These are phyloP conservation scores for Moringa oleifera DNA, from an alignment of 345 rosid genomes.

Conservation along the genomic window DNA sequence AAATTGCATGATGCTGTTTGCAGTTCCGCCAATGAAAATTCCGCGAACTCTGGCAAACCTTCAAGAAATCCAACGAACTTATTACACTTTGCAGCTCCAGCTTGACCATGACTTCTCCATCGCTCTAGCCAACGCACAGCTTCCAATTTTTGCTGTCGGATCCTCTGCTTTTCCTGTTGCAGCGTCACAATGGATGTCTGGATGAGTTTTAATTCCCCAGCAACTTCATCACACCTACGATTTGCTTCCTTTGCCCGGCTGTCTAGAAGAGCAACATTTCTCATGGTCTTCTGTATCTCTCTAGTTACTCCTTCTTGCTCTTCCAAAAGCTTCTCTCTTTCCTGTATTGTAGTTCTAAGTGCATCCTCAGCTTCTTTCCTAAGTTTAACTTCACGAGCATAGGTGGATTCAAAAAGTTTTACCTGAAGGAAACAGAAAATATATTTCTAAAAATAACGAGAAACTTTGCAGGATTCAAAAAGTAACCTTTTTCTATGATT, in stretches of 20 bases:
- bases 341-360: conserved; percentile 23
- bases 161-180: conserved; percentile 52
- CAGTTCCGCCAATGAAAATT: conserved; percentile 51
- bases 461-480: conserved; percentile 2
- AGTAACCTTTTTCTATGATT: background rate
- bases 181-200: conserved; percentile 50
- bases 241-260: conserved; percentile 46
- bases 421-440: conserved; percentile 30
- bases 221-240: conserved; percentile 40
- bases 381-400: conserved; percentile 36
- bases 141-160: conserved; percentile 56
- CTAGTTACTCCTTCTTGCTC: conserved; percentile 40
- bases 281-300: conserved; percentile 49
- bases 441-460: conserved; percentile 1
- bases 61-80: conserved; percentile 38
- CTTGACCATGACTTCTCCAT: conserved; percentile 50
- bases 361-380: conserved; percentile 46
- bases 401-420: conserved; percentile 36
- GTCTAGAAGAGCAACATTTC: conserved; percentile 51
- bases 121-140: conserved; percentile 64
- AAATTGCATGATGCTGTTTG: conserved; percentile 65
- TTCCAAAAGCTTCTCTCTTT: conserved; percentile 38
- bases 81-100: conserved; percentile 39
- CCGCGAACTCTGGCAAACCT: conserved; percentile 52
- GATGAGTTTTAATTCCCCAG: conserved; percentile 40